Conservation (phyloP, 139 green algal genomes). For the Chlorella sp. region DNA sequence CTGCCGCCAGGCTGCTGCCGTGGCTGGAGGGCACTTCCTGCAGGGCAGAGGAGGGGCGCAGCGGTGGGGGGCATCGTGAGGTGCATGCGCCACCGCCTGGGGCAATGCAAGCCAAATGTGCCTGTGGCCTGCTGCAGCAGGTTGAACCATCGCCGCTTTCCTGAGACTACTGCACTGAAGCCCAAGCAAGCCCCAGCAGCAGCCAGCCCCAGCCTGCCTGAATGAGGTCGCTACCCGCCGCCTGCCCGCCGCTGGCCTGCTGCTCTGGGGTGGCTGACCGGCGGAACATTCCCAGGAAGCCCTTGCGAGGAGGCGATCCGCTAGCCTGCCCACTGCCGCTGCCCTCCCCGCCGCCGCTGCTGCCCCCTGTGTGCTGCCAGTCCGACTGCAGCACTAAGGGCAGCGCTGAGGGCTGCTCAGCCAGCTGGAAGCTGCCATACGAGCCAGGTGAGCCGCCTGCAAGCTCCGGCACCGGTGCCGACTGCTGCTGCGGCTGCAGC, state of each 20-base stretch:
- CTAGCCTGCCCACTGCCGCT: neutral
- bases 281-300: conserved; percentile 10
- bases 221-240: neutral
- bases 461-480: neutral
- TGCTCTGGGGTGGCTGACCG: neutral
- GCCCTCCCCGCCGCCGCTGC: neutral
- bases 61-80: no score
- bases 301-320: neutral
- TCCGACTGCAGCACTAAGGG: neutral
- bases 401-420: neutral
- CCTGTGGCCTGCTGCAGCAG: no score
- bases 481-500: no score
- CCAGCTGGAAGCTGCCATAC: neutral
- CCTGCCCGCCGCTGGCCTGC: neutral
- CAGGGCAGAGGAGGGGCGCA: no score
- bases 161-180: no score
- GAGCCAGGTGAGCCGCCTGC: neutral
- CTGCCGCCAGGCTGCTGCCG: conserved; percentile 2
- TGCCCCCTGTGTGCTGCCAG: neutral
- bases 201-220: no score
- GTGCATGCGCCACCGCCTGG: no score
- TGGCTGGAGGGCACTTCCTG: neutral
- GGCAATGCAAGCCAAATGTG: no score
- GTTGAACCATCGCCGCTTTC: no score
- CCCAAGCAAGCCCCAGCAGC: no score